A percentile compares a stretch with the other conserved stretches of the same genome.
Evolutionary conservation across 2,329 filamentous ascomycete species (phyloP).

Genomic region (Pseudogymnoascus destructans): DNA sequence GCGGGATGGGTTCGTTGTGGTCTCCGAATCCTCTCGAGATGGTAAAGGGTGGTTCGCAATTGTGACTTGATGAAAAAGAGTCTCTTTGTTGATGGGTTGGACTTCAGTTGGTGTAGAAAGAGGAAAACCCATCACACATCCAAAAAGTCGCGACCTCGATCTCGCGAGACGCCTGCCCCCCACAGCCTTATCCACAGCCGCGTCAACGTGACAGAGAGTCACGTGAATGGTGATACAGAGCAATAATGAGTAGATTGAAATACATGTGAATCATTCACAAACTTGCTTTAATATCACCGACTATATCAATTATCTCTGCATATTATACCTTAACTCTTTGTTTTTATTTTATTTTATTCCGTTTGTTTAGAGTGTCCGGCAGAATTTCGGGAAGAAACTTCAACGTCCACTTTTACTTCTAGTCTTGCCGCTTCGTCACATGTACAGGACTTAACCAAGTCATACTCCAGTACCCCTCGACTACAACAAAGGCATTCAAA

Average conservation of each 20-base stretch:
- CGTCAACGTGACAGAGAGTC: conserved; percentile 1
- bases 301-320: neutral
- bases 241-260: neutral
- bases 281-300: neutral
- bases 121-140: conserved; percentile 1
- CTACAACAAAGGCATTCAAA: neutral
- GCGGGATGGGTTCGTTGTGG: conserved; percentile 14
- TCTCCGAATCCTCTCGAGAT: conserved; percentile 1
- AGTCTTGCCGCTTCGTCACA: conserved; percentile 5
- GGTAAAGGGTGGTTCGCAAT: neutral
- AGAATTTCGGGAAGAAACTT: conserved; percentile 5
- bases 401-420: conserved; percentile 4
- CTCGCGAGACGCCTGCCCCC: neutral
- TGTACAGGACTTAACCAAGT: neutral
- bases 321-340: neutral
- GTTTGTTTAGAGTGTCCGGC: neutral
- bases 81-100: conserved; percentile 12
- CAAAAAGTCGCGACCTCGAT: conserved; percentile 8
- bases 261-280: neutral
- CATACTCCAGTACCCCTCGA: conserved; percentile 1
- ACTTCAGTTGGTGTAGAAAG: conserved; percentile 5
- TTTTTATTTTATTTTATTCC: neutral
- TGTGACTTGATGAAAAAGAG: conserved; percentile 11
- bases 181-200: conserved; percentile 5
- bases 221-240: neutral